phyloP scores from a whole-genome alignment of 257 asterid species.

The Nicotiana noctiflora region DNA sequence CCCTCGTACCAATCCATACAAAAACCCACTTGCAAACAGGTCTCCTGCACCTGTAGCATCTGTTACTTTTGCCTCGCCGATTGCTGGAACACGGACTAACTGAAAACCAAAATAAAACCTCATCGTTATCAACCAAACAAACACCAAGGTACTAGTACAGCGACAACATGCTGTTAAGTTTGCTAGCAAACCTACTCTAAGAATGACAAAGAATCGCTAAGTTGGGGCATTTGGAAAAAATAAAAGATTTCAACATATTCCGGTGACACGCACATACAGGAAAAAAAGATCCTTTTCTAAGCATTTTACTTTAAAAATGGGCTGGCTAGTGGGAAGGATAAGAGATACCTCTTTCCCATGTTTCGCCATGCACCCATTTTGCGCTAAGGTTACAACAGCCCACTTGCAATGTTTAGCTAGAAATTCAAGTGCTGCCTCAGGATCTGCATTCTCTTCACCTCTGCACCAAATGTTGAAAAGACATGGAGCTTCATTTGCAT shows the following conservation, averaged over 20 bases:
- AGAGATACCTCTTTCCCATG: slow-evolving; percentile 61
- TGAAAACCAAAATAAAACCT: slow-evolving; percentile 1
- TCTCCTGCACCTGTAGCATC: slow-evolving; percentile 99
- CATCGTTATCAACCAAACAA: neutral
- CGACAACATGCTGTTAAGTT: neutral
- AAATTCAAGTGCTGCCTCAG: slow-evolving; percentile 70
- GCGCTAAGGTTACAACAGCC: slow-evolving; percentile 89
- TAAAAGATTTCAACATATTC: neutral
- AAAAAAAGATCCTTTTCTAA: neutral
- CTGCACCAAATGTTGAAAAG: slow-evolving; percentile 26
- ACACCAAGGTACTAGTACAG: neutral
- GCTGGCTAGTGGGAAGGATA: neutral
- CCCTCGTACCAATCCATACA: slow-evolving; percentile 83
- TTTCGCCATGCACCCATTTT: slow-evolving; percentile 90
- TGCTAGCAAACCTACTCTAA: neutral
- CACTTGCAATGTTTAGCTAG: slow-evolving; percentile 71
- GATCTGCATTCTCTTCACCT: slow-evolving; percentile 45
- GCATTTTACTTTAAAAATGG: neutral
- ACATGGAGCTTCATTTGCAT: neutral
- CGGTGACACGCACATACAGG: neutral
- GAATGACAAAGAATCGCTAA: neutral
- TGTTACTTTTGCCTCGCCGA: slow-evolving; percentile 59
- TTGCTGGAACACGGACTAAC: slow-evolving; percentile 82
- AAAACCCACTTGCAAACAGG: slow-evolving; percentile 92
- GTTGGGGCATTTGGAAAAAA: neutral